These are phyloP conservation scores for Sicyos baderoa DNA, from an alignment of 306 rosid genomes.

Conservation along the genomic window DNA sequence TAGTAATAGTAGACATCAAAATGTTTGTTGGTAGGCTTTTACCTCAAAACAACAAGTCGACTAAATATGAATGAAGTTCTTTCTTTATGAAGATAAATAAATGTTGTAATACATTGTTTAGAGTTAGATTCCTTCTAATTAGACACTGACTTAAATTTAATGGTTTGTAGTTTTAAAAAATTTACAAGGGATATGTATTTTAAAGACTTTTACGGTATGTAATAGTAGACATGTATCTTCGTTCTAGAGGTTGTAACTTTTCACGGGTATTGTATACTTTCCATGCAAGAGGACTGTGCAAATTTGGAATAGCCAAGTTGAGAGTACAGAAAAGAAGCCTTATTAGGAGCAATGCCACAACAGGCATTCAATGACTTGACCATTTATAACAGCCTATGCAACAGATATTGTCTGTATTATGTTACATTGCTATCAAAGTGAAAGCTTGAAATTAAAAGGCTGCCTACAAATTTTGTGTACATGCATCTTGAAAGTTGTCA, in stretches of 20 bases:
- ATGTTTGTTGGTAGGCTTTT: not conserved
- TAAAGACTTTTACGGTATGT: not conserved
- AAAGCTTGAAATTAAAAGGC: not conserved
- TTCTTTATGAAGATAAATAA: not conserved
- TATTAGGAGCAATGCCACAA: not conserved
- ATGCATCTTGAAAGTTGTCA: conserved; percentile 19
- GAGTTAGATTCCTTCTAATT: not conserved
- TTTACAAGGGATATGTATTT: not conserved
- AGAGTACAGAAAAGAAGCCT: conserved; percentile 9
- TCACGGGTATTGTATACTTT: not conserved
- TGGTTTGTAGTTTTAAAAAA: not conserved
- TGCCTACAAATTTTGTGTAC: not conserved
- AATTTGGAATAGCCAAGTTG: not conserved
- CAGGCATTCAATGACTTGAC: not conserved
- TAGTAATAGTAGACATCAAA: not conserved
- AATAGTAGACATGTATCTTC: no score
- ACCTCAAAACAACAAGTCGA: not conserved
- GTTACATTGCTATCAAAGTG: conserved; percentile 13
- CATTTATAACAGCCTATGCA: not conserved
- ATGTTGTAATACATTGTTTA: not conserved
- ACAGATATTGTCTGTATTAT: not conserved
- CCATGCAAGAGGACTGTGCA: conserved; percentile 10
- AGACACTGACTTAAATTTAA: not conserved
- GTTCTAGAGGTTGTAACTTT: no score
- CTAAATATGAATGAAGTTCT: not conserved